Base-by-base conservation (phyloP, 2,329 filamentous ascomycete genomes). In the Gremmenia infestans region DNA sequence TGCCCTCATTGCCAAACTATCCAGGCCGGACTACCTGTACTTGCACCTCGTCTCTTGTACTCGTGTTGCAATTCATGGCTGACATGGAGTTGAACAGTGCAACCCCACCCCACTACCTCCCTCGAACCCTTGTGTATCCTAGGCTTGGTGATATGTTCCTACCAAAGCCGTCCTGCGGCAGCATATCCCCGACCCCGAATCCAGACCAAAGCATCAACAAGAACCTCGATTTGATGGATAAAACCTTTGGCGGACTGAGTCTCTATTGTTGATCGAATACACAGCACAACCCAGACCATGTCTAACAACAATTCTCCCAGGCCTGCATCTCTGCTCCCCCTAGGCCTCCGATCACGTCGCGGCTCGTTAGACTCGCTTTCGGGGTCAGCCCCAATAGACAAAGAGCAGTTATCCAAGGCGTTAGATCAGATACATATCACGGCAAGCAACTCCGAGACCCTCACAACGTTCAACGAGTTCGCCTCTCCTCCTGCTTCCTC, bases 401-500 rank as follows among this genome's bases (percentile, higher is more conserved):
- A 83, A 68, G 88, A 91, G 60, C 86, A 89, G 55, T 78, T 93
- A 39, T 84, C 88, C 36, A 83, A 90, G 60, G 82, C 87, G 17
- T 83, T 97, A 58, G 88, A 96, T 72, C 86, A 89, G 65, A 96
- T 97, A 63, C 93, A 97, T 72, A 91, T 79, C 50, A 86, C 89
- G 5, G 91, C 92, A n/a, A 95, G 89, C 67, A 88, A 89, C 69
- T 89, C 89, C 36, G 88, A 88, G 60, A 83, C 85, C 36, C 78
- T 97, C 48, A 97, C 93, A 2, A 95, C 91, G 8, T 97, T 97
- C 73, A 95, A 95, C 73, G 92, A 97, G 68, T 92, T 96, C 67
- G 89, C 88, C 0, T 81, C 87, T 1, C 85, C 86, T 5, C 85
- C 88, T 0, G 75, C 78, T 2, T 77, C 81, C 1, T 74, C 82